These are phyloP conservation scores for Pyrus bretschneideri DNA, from an alignment of 306 rosid species.

Conservation along the genomic window DNA sequence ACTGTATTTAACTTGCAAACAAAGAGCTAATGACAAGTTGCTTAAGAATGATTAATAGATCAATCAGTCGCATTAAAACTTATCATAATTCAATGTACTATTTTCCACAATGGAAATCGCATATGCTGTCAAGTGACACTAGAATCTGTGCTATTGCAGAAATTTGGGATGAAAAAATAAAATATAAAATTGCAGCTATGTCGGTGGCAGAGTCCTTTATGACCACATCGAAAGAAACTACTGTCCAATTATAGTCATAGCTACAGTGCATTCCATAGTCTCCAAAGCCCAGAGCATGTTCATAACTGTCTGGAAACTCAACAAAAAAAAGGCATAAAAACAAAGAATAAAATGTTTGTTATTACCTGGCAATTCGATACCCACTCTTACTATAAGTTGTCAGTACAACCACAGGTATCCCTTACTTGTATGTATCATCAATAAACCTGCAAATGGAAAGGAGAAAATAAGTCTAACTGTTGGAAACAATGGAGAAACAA, in stretches of 20 bases:
- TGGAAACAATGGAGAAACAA: neutral
- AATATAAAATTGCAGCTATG: neutral
- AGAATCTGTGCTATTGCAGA: neutral
- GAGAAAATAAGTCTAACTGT: neutral
- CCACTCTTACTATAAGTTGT: slow-evolving; percentile 70
- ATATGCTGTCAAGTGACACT: neutral
- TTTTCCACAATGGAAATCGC: no score
- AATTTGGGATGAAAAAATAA: neutral
- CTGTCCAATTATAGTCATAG: neutral
- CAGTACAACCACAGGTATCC: slow-evolving; percentile 66
- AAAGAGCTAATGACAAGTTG: neutral
- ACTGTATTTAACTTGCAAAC: neutral
- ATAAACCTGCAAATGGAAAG: slow-evolving; percentile 61
- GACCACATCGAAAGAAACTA: neutral
- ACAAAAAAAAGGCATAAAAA: neutral
- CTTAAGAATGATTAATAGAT: no score
- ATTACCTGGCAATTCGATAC: slow-evolving; percentile 61
- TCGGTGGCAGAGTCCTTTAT: neutral
- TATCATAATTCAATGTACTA: neutral
- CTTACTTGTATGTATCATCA: slow-evolving; percentile 61
- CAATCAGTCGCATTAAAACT: no score
- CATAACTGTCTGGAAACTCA: neutral
- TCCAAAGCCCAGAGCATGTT: neutral
- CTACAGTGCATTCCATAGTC: neutral
- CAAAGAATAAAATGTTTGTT: neutral